phyloP scores from a whole-genome alignment of 23 red algal species.

The Agarophyton chilense region DNA sequence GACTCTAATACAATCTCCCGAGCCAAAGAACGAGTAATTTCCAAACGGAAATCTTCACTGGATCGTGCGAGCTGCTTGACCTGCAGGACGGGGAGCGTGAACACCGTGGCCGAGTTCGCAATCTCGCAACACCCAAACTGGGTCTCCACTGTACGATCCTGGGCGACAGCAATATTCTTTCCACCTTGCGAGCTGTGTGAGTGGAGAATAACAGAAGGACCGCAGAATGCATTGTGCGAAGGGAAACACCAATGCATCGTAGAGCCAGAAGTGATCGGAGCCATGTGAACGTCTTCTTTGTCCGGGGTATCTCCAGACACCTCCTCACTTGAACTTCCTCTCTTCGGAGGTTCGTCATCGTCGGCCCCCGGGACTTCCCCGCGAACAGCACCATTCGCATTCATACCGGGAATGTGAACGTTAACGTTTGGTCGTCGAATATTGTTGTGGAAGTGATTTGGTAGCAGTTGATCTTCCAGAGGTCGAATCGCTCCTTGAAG shows the following conservation, averaged over 20 bases:
- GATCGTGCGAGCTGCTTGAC: constrained; percentile 40
- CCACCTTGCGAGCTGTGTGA: constrained; percentile 11
- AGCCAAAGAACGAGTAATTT: constrained; percentile 63
- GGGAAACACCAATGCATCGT: constrained; percentile 81
- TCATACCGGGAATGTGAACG: background rate
- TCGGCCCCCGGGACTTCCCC: background rate
- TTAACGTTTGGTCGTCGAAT: background rate
- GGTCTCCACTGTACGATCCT: constrained; percentile 40
- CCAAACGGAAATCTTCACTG: constrained; percentile 50
- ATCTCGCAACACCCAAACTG: constrained; percentile 60
- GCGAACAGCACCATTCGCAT: background rate
- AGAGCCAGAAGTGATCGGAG: background rate
- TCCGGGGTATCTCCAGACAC: constrained; percentile 13
- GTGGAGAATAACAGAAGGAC: constrained; percentile 46
- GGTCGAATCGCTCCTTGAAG: constrained; percentile 52
- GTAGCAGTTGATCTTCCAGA: constrained; percentile 32
- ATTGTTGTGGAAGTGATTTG: background rate
- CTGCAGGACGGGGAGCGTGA: constrained; percentile 49
- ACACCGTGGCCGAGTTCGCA: constrained; percentile 53
- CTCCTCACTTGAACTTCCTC: constrained; percentile 38
- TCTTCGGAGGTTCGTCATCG: background rate
- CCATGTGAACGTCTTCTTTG: constrained; percentile 5
- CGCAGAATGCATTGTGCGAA: constrained; percentile 50
- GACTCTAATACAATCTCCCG: constrained; percentile 67
- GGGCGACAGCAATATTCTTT: constrained; percentile 11